phyloP scores from a whole-genome alignment of 371 early-diverging fungal genomes.

The Circinella minor region DNA sequence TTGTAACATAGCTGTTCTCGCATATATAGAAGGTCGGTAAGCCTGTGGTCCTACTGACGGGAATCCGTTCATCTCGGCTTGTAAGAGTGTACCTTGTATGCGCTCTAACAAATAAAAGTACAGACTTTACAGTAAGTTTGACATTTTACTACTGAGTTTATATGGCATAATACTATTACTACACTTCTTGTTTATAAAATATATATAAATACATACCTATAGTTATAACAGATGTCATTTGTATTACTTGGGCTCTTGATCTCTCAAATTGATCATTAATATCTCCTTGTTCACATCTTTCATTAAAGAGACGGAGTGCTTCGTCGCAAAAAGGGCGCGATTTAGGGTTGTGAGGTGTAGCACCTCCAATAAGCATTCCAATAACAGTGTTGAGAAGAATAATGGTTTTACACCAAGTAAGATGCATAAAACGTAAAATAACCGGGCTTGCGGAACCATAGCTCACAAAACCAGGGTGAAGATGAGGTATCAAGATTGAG shows the following conservation, averaged over 20 bases:
- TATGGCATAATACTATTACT: no score
- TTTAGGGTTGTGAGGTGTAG: not conserved
- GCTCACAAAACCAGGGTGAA: slow-evolving; percentile 9
- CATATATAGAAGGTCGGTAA: no score
- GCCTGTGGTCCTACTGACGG: not conserved
- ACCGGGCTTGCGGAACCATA: slow-evolving; percentile 1
- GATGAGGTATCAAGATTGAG: not conserved
- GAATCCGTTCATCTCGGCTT: not conserved
- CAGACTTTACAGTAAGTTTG: no score
- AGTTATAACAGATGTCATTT: no score
- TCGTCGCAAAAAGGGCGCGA: not conserved
- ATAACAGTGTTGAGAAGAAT: not conserved
- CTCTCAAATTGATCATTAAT: no score
- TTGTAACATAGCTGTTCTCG: not conserved
- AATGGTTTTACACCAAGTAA: not conserved
- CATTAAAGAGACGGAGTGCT: no score
- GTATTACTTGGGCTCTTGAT: no score
- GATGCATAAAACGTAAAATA: slow-evolving; percentile 4
- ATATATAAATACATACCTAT: no score
- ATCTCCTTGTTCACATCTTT: no score
- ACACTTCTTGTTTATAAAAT: no score
- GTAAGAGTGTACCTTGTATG: not conserved
- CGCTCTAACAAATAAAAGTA: not conserved
- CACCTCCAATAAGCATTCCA: not conserved
- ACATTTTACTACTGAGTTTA: no score